phyloP scores from a whole-genome alignment of 2,329 filamentous ascomycete species.

The Colletotrichum aenigma region DNA sequence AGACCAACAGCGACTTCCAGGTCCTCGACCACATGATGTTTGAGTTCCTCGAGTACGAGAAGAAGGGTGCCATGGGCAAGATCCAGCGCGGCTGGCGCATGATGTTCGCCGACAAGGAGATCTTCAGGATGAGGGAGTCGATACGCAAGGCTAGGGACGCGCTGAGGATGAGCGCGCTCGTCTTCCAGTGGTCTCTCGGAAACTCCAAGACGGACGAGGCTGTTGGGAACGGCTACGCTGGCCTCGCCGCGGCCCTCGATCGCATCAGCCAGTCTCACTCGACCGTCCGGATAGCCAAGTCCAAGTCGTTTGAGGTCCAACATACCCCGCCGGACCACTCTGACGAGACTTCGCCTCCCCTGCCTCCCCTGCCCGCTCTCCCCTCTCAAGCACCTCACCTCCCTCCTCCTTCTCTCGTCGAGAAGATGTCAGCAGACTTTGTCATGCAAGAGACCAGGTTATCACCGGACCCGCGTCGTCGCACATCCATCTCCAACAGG shows the following conservation, averaged over 20 bases:
- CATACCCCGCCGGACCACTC: neutral
- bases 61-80: constrained; percentile 63
- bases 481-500: constrained; percentile 29
- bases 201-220: constrained; percentile 62
- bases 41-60: constrained; percentile 66
- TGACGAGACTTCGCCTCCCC: neutral
- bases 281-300: constrained; percentile 27
- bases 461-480: constrained; percentile 21
- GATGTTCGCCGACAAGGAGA: constrained; percentile 66
- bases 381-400: constrained; percentile 22
- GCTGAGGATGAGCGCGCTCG: constrained; percentile 65
- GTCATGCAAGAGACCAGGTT: constrained; percentile 19
- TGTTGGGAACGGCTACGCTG: constrained; percentile 70
- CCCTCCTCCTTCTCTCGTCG: constrained; percentile 17
- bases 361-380: constrained; percentile 4
- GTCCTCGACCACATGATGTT: constrained; percentile 66
- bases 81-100: constrained; percentile 66
- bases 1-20: constrained; percentile 65
- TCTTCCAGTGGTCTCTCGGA: constrained; percentile 70
- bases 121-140: constrained; percentile 62
- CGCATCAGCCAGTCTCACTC: constrained; percentile 41
- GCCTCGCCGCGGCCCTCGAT: constrained; percentile 68
- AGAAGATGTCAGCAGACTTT: constrained; percentile 21
- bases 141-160: constrained; percentile 64
- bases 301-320: constrained; percentile 30